Evolutionary conservation across 352 stramenopile genomes (phyloP), one percentile per base, ranked within the genome.

Genomic region (Pythium pyrilobum): DNA sequence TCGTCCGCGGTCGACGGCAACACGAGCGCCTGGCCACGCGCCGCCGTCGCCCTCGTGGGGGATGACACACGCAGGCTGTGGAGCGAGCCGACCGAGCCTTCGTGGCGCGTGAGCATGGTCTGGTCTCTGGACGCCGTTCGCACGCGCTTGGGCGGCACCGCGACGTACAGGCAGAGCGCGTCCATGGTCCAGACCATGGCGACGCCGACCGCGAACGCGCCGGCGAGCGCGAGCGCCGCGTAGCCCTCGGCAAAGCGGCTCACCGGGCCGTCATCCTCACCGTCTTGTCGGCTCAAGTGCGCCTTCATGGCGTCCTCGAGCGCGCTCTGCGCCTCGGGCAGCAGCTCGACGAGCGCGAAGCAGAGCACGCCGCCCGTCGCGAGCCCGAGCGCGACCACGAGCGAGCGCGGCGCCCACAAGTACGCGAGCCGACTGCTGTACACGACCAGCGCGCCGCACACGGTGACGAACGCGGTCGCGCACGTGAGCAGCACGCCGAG

Each of bases 371-470:
- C 53, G 12, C 60, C 60, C 1, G 60, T 57, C 4, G 60, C 47
- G 42, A 68, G 34, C 4, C 53, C 60, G 5, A 68, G 49, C 29
- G 60, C 60, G 13, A 68, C 37, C 10, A 59, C 54, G 11, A 60
- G 41, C 21, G 53, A 68, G 0, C 38, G 53, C 18, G 60, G 47
- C n/a, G 56, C 40, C 53, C 60, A 62, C 29, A 68, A 29, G 45
- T 51, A 68, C 42, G 41, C 40, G 28, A 68, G 54, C 0, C 53
- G 48, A 9, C 20, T 45, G 39, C 36, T 54, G 43, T 63, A 68
- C 32, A 68, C 60, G n/a, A 68, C 53, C 0, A 68, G 53, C 48
- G 60, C 47, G 20, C 60, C 54, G 18, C 21, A 45, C n/a, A 68
- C 24, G 2, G 48, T 60, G 12, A 63, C 28, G 28, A 68, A 32